Evolutionary conservation across 2,329 filamentous ascomycete species (phyloP), one percentile per base, ranked within the genome.

Genomic region (Aspergillus sp.): DNA sequence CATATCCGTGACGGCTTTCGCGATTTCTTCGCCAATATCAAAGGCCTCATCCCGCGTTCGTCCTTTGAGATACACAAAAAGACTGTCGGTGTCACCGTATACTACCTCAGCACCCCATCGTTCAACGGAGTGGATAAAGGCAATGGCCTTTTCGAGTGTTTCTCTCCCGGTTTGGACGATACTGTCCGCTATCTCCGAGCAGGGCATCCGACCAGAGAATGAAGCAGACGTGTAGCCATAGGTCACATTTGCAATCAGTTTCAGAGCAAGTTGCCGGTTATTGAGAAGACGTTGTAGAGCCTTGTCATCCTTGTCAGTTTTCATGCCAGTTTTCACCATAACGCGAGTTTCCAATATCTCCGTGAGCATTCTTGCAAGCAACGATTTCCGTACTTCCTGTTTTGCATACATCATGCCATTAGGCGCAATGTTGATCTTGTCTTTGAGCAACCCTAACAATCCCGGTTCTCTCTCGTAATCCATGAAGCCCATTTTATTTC

Each of bases 241-340:
- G 0, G 93, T 98, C 53, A 98, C 93, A 57, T 98, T 98, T n/a
- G 93, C 93, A 33, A 98, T 88, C 6, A 98, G 76, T 62, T 98
- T 98, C 27, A 98, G 77, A 0, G 93, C 93, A 4, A 98, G 74
- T 57, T 98, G 93, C 58, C 93, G 78, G 64, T 96, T 95, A 70
- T 98, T 94, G 12, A 97, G 74, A 9, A 97, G 77, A 48, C 86
- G 84, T 58, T 97, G 91, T 11, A 97, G 69, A 0, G 81, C 79
- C 62, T 82, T 90, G 69, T 97, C 90, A 44, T 91, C 84, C 62
- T 90, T 93, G 67, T 95, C 89, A 47, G 82, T 75, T 63, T 95
- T 95, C 91, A 98, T 96, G 9, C 91, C 90, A 54, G 83, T 88
- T 68, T 98, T 98, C 46, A 98, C 87, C 93, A 98, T 98, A 31